A percentile compares a stretch with the other conserved stretches of the same genome.
Evolutionary conservation across 2,329 filamentous ascomycete genomes (phyloP).

Genomic region (Colletotrichum theobromicola): DNA sequence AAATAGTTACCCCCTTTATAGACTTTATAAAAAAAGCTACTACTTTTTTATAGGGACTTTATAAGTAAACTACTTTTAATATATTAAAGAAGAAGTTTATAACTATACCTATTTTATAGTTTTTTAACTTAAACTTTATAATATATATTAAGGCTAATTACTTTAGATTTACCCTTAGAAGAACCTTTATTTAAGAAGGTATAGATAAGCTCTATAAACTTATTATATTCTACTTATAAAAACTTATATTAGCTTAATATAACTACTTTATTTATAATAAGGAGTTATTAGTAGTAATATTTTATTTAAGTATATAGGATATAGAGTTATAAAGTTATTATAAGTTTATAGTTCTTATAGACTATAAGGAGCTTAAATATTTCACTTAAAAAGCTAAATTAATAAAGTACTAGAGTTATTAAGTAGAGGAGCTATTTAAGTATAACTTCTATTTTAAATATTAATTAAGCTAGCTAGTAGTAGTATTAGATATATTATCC

Average conservation of each 20-base stretch:
- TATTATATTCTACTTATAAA: not conserved
- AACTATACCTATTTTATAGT: not conserved
- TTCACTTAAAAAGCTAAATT: not conserved
- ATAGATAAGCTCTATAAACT: not conserved
- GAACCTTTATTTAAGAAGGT: not conserved
- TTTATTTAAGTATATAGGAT: not conserved
- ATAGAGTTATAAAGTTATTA: not conserved
- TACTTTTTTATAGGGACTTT: not conserved
- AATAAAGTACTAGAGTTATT: not conserved
- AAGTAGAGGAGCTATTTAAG: not conserved
- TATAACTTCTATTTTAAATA: not conserved
- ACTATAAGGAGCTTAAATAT: not conserved
- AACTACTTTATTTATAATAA: slow-evolving; percentile 1
- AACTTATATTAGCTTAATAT: not conserved
- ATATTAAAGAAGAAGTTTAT: not conserved
- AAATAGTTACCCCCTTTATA: not conserved
- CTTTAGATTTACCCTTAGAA: not conserved
- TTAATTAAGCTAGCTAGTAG: not conserved
- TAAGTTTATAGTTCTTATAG: not conserved
- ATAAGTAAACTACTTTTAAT: not conserved
- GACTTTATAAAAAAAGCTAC: not conserved
- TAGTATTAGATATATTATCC: not conserved
- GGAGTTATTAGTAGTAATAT: not conserved
- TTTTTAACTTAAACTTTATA: not conserved
- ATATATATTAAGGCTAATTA: not conserved